Conservation (phyloP, 495 filamentous ascomycete species). For the Astrocystis sublimbata region DNA sequence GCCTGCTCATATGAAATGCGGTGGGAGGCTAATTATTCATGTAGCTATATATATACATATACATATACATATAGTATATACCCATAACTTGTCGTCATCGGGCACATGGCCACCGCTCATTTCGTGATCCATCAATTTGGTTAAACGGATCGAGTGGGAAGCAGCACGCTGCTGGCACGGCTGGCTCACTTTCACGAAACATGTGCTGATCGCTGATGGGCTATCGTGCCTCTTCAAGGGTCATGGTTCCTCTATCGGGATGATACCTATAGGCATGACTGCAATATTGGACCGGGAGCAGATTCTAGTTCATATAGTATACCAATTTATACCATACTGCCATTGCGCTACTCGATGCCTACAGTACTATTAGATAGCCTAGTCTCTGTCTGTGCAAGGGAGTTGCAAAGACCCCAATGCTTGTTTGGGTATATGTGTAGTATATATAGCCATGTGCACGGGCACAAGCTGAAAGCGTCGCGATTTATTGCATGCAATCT, state of each 20-base stretch:
- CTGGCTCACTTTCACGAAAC: background rate
- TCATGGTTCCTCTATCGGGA: background rate
- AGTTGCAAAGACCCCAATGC: background rate
- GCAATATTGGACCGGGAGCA: background rate
- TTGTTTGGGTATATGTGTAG: background rate
- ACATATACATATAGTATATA: background rate
- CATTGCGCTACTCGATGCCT: too few relatives aligned
- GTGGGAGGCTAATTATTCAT: too few relatives aligned
- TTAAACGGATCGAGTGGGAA: background rate
- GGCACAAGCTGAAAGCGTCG: background rate
- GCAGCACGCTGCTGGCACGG: background rate
- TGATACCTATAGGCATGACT: background rate
- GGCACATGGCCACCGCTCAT: background rate
- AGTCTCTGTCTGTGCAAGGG: background rate
- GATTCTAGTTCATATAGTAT: background rate
- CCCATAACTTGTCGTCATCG: background rate
- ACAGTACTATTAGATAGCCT: background rate
- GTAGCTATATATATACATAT: too few relatives aligned
- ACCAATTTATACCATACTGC: too few relatives aligned
- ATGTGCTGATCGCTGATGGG: background rate
- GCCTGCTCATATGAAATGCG: too few relatives aligned
- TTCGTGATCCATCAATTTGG: conserved; percentile 7
- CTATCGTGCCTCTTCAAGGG: background rate
- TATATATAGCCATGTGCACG: too few relatives aligned
- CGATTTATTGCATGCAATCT: background rate